Conservation (phyloP, 306 rosid genomes). For the Casuarina equisetifolia region DNA sequence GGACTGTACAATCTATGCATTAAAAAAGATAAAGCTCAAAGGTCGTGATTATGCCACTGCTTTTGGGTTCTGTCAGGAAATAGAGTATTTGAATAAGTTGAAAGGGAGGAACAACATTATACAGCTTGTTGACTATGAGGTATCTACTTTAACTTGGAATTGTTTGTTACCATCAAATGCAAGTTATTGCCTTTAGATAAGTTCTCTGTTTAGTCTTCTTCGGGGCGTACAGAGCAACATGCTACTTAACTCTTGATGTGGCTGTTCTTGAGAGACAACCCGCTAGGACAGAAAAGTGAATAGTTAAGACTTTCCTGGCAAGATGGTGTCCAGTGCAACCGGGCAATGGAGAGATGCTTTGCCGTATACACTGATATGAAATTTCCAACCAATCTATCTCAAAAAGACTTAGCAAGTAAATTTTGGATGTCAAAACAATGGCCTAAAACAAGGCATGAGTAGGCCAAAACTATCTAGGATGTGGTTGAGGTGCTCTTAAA, state of each 20-base stretch:
- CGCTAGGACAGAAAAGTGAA: slow-evolving; percentile 1
- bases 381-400: neutral
- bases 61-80: slow-evolving; percentile 97
- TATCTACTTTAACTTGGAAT: slow-evolving; percentile 34
- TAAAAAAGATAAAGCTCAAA: slow-evolving; percentile 84
- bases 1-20: slow-evolving; percentile 87
- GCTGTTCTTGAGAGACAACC: slow-evolving; percentile 5
- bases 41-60: slow-evolving; percentile 98
- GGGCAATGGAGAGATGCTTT: neutral
- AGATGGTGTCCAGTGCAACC: neutral
- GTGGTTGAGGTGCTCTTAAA: neutral
- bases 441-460: neutral
- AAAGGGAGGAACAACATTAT: slow-evolving; percentile 83
- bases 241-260: neutral
- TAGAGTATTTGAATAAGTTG: slow-evolving; percentile 82
- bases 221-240: neutral
- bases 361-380: neutral
- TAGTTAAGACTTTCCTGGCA: slow-evolving; percentile 1
- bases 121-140: slow-evolving; percentile 95
- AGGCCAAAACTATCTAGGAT: neutral
- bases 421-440: neutral
- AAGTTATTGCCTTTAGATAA: slow-evolving; percentile 15
- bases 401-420: neutral
- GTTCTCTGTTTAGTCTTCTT: slow-evolving; percentile 15
- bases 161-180: slow-evolving; percentile 5